phyloP scores from a whole-genome alignment of 495 filamentous ascomycete genomes.

The Corynascus novoguineensis region DNA sequence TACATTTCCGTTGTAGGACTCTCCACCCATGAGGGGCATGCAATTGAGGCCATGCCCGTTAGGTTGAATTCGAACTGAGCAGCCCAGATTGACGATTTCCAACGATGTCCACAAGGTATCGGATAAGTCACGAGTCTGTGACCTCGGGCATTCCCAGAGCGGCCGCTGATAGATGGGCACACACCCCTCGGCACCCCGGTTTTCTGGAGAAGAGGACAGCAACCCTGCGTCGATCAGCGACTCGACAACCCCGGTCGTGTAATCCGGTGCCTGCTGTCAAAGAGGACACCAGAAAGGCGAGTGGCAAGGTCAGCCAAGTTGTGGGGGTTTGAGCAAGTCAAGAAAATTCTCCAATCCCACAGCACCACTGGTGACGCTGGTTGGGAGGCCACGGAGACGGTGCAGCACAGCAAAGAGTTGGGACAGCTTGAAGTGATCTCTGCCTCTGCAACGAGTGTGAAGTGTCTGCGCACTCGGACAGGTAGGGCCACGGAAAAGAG shows the following conservation, averaged over 20 bases:
- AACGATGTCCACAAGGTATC: no score
- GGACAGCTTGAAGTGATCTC: no score
- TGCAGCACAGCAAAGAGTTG: not conserved
- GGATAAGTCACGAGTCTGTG: no score
- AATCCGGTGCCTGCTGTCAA: constrained; percentile 2
- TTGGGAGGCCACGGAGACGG: constrained; percentile 3
- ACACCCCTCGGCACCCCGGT: not conserved
- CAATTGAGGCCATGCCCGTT: constrained; percentile 6
- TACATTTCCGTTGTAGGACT: not conserved
- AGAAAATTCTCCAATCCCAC: not conserved
- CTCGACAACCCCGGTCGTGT: not conserved
- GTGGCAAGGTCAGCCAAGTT: not conserved
- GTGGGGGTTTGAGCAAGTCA: not conserved
- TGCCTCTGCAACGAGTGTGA: no score
- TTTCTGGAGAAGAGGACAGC: not conserved
- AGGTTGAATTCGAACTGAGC: constrained; percentile 12
- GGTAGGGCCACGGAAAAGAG: no score
- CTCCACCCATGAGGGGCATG: not conserved
- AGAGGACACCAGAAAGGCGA: no score
- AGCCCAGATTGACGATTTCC: no score
- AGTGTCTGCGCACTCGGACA: no score
- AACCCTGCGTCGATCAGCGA: not conserved
- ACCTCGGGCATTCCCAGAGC: not conserved
- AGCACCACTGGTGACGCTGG: not conserved
- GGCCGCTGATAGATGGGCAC: constrained; percentile 6